Base-by-base conservation (phyloP, 2,329 filamentous ascomycete species). In the Verticillium longisporum region DNA sequence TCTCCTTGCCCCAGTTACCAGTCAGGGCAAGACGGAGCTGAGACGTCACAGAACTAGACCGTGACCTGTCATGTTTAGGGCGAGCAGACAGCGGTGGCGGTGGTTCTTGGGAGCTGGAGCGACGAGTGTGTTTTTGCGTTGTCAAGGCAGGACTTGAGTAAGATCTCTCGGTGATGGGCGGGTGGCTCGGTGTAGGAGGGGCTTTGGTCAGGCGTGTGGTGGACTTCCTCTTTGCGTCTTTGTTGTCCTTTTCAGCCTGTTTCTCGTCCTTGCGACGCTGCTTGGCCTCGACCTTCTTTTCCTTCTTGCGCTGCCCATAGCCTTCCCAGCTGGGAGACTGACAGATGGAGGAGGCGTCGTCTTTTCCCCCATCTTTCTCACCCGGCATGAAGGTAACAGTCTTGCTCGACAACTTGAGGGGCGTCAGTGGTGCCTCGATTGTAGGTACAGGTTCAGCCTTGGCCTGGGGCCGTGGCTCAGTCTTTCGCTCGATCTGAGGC, bases 261-360 rank as follows among this genome's bases (percentile, higher is more conserved):
- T 77, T 73, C 62, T 78, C 76, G 58, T 79, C 77, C 64, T 74
- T 78, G 59, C 75, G 79, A 61, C 70, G 69, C 62, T 74, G 73
- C 59, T 75, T 72, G 13, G 70, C 69, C 38, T 76, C 74, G 14
- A 73, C 72, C 67, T 80, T 83, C 68, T 80, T 83, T 64, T 83
- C 81, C 67, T 78, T 81, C 66, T 81, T 84, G 65, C 76, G 80
- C 21, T 79, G 77, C 2, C 78, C 77, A 65, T 83, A 83, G 26
- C 82, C 79, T 64, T 86, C 83, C 85, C 85, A 87, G 60, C 80
- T 85, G 1, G 85, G 85, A 1, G 85, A 87, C 60, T 85, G 82
- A 63, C 85, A 88, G 60, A 86, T 83, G 0, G 74, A 72, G 13
- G 78, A 81, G 3, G 78, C 80, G 56, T 77, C 71, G 57, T 78